Conservation (phyloP, 192 early-diverging fungal species). For the Jimgerdemannia lactiflua region DNA sequence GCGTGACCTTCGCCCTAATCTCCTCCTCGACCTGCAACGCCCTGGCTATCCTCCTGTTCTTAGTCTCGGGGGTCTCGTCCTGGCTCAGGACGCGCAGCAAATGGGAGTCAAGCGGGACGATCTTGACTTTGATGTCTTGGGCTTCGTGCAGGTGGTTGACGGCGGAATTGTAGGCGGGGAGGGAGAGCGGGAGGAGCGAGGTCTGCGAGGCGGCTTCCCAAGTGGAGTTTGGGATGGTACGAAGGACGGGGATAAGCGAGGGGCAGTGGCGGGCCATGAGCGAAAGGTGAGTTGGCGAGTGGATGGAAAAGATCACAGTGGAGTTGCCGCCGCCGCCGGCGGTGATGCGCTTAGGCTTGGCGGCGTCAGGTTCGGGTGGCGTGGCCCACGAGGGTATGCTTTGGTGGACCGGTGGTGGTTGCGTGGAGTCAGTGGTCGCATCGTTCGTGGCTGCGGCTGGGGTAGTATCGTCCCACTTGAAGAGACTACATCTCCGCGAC, state of each 20-base stretch:
- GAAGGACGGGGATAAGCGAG: slow-evolving; percentile 4
- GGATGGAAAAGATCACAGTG: not conserved
- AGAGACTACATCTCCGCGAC: not conserved
- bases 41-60: not conserved
- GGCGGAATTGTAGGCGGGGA: slow-evolving; percentile 3
- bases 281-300: slow-evolving; percentile 6
- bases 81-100: not conserved
- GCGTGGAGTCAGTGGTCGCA: not conserved
- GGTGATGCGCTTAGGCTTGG: not conserved
- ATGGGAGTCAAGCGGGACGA: not conserved
- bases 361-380: not conserved
- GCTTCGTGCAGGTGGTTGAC: not conserved
- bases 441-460: not conserved
- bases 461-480: slow-evolving; percentile 1
- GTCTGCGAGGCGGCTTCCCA: not conserved
- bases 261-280: slow-evolving; percentile 1
- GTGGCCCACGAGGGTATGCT: not conserved
- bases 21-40: not conserved
- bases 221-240: not conserved
- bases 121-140: not conserved
- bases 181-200: slow-evolving; percentile 9
- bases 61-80: not conserved
- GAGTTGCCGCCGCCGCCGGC: too few species aligned
- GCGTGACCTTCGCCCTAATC: slow-evolving; percentile 4
- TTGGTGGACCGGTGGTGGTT: not conserved